Conservation (phyloP, 768 basidiomycete genomes). For the Calocera cornea region DNA sequence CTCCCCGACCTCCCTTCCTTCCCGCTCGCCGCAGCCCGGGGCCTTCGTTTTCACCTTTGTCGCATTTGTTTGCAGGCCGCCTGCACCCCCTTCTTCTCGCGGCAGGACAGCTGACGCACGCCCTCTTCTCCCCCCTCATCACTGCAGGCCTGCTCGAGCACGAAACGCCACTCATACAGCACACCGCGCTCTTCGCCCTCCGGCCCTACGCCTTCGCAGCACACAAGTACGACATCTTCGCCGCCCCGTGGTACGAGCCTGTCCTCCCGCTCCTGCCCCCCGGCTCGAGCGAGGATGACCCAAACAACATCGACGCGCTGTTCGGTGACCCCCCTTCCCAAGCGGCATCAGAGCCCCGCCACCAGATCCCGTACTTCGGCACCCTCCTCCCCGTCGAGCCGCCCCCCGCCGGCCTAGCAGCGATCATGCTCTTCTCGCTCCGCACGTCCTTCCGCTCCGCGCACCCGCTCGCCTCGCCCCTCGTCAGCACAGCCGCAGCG, state of each 20-base stretch:
- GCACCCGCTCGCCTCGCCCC: slow-evolving; percentile 16
- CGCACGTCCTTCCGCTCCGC: slow-evolving; percentile 30
- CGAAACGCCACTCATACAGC: not conserved
- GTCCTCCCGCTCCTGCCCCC: not conserved
- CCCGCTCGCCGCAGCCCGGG: not conserved
- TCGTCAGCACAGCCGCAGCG: slow-evolving; percentile 7
- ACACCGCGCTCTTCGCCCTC: not conserved
- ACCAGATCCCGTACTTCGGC: slow-evolving; percentile 22
- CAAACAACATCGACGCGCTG: not conserved
- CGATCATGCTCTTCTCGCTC: slow-evolving; percentile 19
- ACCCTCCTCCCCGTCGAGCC: slow-evolving; percentile 20
- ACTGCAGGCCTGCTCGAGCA: not conserved
- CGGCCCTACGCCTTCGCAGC: not conserved
- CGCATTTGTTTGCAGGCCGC: not conserved
- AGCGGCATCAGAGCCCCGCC: not conserved
- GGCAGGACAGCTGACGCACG: not conserved
- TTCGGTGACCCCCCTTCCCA: not conserved
- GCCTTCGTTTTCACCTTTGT: too few relatives aligned
- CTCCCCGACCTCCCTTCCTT: not conserved
- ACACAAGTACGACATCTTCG: slow-evolving; percentile 3
- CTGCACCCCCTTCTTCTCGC: not conserved
- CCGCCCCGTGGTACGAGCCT: not conserved
- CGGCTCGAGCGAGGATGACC: too few relatives aligned
- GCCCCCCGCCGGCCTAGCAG: slow-evolving; percentile 14
- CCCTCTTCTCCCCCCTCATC: not conserved